phyloP scores from a whole-genome alignment of 495 filamentous ascomycete genomes.

The Chaetomium cochliodes region DNA sequence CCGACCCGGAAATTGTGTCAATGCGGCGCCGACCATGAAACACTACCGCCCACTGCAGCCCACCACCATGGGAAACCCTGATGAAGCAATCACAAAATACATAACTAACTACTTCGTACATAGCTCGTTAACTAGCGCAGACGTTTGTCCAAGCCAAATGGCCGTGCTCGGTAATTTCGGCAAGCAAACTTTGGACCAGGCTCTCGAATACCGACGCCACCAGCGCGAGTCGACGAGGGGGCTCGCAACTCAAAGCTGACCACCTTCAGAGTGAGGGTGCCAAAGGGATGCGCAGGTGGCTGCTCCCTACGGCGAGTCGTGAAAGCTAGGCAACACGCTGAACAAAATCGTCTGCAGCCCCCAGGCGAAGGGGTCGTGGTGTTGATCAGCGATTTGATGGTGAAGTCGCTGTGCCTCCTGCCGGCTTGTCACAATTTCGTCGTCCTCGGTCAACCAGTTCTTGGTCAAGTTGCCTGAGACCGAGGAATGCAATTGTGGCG shows the following conservation, averaged over 20 bases:
- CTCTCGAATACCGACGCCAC: not conserved
- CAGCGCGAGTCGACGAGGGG: too few relatives aligned
- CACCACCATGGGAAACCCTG: not conserved
- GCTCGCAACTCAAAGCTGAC: too few relatives aligned
- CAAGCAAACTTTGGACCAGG: not conserved
- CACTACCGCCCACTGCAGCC: not conserved
- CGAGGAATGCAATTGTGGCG: not conserved
- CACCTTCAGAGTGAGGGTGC: too few relatives aligned
- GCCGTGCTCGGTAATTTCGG: constrained; percentile 12
- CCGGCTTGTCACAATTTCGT: too few relatives aligned
- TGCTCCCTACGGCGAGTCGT: too few relatives aligned
- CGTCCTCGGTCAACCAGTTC: not conserved
- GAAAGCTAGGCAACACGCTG: too few relatives aligned
- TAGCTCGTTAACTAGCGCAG: too few relatives aligned
- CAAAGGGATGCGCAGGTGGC: too few relatives aligned
- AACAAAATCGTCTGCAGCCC: too few relatives aligned
- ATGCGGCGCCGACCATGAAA: constrained; percentile 12
- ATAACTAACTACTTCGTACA: not conserved
- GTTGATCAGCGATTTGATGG: too few relatives aligned
- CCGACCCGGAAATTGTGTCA: constrained; percentile 21
- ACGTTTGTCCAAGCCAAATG: not conserved
- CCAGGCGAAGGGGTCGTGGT: too few relatives aligned
- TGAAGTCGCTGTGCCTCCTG: too few relatives aligned
- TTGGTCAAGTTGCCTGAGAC: not conserved
- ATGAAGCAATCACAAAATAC: not conserved